Percentiles rank a stretch among this genome's conserved stretches.
These are phyloP conservation scores for Chloropicon primus DNA, from an alignment of 139 green algal species.

Conservation along the genomic window DNA sequence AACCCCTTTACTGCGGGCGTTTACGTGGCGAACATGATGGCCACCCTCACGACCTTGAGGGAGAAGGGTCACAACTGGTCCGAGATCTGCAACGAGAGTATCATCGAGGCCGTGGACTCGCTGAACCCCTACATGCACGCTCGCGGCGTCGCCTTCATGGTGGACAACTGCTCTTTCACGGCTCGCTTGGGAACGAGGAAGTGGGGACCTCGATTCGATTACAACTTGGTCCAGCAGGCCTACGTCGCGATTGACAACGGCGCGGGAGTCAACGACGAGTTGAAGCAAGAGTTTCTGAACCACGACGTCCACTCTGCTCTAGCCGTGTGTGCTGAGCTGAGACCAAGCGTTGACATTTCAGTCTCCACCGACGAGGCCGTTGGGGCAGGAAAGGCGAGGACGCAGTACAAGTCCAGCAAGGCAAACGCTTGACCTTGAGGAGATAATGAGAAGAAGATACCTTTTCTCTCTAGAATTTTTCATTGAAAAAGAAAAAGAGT, in stretches of 20 bases:
- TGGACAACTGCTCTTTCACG: conserved; percentile 99
- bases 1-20: conserved; percentile 97
- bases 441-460: no score
- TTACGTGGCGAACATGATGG: conserved; percentile 98
- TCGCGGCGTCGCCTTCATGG: conserved; percentile 97
- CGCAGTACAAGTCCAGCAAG: conserved; percentile 52
- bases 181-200: conserved; percentile 91
- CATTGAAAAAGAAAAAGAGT: neutral
- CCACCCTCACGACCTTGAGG: conserved; percentile 72
- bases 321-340: conserved; percentile 73
- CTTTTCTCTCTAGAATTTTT: no score
- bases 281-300: conserved; percentile 19
- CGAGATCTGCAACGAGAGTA: conserved; percentile 98
- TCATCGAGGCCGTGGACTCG: conserved; percentile 96
- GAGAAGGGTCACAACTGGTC: conserved; percentile 92
- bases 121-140: conserved; percentile 99
- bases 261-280: conserved; percentile 8
- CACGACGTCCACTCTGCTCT: conserved; percentile 63
- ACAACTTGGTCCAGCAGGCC: conserved; percentile 84
- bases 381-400: conserved; percentile 59
- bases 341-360: conserved; percentile 92
- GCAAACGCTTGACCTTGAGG: neutral
- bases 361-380: conserved; percentile 61
- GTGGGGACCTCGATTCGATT: conserved; percentile 97
- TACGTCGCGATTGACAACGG: conserved; percentile 60